These are phyloP conservation scores for Trametopsis cervina DNA, from an alignment of 768 basidiomycete genomes.

Conservation along the genomic window DNA sequence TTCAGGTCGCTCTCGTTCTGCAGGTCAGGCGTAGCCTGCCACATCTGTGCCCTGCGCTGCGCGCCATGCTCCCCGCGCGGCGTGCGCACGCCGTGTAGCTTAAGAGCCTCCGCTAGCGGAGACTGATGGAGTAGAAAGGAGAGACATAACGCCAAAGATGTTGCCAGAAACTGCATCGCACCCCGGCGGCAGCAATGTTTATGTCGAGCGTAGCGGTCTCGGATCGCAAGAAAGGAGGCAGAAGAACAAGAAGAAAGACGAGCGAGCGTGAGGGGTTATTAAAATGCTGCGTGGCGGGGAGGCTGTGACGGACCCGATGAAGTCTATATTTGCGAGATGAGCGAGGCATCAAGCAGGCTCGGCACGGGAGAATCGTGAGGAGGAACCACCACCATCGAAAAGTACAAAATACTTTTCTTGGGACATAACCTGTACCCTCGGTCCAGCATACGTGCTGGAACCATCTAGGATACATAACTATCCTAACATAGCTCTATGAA, in stretches of 20 bases:
- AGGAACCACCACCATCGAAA: too few relatives aligned
- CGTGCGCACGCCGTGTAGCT: constrained; percentile 13
- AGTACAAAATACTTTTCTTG: too few relatives aligned
- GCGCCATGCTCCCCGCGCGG: constrained; percentile 2
- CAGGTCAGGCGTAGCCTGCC: constrained; percentile 9
- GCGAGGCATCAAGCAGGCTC: background rate
- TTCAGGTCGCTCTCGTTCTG: constrained; percentile 19
- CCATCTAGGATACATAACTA: too few relatives aligned
- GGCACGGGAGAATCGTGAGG: too few relatives aligned
- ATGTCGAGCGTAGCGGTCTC: too few relatives aligned
- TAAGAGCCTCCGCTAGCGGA: constrained; percentile 9
- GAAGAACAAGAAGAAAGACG: constrained; percentile 6
- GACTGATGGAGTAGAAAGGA: constrained; percentile 20
- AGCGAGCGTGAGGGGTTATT: background rate
- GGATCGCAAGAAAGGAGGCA: background rate
- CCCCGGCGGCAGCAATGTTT: constrained; percentile 3
- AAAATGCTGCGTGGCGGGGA: background rate
- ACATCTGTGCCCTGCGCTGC: constrained; percentile 8
- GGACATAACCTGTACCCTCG: too few relatives aligned
- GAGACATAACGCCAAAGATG: constrained; percentile 19
- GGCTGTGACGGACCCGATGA: constrained; percentile 1
- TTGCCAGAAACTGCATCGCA: constrained; percentile 17
- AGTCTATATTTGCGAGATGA: background rate
- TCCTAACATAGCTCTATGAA: too few relatives aligned
- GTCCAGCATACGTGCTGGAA: too few relatives aligned